Percentiles rank a stretch among this genome's conserved stretches.
Conservation (phyloP, 805 yeast species). For the Candida sakaeoensis region DNA sequence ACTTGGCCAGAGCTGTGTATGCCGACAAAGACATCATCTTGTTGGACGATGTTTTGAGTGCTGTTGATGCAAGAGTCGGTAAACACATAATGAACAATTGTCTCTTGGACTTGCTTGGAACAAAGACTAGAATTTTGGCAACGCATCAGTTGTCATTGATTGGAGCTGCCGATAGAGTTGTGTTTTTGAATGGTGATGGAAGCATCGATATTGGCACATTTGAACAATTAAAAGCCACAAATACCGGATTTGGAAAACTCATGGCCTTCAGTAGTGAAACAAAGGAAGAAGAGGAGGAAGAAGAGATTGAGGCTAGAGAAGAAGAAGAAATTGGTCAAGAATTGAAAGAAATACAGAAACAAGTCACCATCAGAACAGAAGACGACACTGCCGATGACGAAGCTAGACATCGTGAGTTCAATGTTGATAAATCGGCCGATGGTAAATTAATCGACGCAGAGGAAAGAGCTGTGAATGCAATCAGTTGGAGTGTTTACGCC, state of each 20-base stretch:
- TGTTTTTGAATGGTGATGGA: constrained; percentile 31
- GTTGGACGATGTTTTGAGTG: constrained; percentile 34
- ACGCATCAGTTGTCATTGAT: constrained; percentile 35
- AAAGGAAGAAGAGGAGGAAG: constrained; percentile 16
- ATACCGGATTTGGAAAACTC: constrained; percentile 25
- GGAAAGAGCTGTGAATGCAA: constrained; percentile 55
- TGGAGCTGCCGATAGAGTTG: constrained; percentile 28
- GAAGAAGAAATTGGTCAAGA: constrained; percentile 17
- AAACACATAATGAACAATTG: constrained; percentile 32
- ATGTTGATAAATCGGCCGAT: constrained; percentile 19
- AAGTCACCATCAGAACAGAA: constrained; percentile 11
- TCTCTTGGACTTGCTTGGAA: constrained; percentile 23
- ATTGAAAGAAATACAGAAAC: constrained; percentile 15
- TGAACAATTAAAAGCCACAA: constrained; percentile 21
- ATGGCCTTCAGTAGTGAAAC: constrained; percentile 22
- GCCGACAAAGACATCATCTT: constrained; percentile 26
- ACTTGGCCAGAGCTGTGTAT: constrained; percentile 35
- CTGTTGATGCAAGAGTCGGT: constrained; percentile 38
- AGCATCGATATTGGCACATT: constrained; percentile 27
- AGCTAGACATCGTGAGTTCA: constrained; percentile 29
- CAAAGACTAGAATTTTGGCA: constrained; percentile 33
- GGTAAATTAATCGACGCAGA: constrained; percentile 42
- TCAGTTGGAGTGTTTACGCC: constrained; percentile 45
- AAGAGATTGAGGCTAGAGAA: constrained; percentile 13
- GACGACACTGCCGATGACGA: constrained; percentile 26